Conservation (phyloP, 208 protist genomes). For the Acanthamoeba castellanii region DNA sequence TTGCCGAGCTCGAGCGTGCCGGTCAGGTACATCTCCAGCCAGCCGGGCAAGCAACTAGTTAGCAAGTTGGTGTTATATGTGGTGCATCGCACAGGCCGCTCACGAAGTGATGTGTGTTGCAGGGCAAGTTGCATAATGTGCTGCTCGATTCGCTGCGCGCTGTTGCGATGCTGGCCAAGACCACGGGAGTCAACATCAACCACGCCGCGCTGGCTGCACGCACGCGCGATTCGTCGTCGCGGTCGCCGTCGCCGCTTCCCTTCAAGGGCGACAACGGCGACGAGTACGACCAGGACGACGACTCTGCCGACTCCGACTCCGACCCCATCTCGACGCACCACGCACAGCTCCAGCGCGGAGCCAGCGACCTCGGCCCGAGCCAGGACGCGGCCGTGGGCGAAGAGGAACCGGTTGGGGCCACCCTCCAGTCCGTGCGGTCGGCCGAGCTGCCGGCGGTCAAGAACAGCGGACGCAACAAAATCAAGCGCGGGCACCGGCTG, state of each 20-base stretch:
- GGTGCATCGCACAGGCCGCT: not conserved
- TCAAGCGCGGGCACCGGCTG: not conserved
- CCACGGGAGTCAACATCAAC: not conserved
- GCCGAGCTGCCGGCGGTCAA: not conserved
- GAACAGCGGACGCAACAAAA: not conserved
- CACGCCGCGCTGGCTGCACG: not conserved
- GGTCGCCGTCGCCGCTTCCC: not conserved
- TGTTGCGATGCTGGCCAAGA: not conserved
- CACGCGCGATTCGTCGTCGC: not conserved
- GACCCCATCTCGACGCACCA: too few relatives aligned
- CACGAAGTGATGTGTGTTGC: not conserved
- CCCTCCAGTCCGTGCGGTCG: not conserved
- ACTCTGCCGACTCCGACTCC: too few relatives aligned
- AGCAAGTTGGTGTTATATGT: not conserved
- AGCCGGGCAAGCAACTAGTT: not conserved
- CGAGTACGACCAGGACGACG: not conserved
- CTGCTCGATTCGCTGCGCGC: conserved; percentile 7
- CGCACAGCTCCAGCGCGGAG: too few relatives aligned
- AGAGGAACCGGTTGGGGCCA: not conserved
- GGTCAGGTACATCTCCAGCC: not conserved
- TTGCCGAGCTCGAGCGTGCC: not conserved
- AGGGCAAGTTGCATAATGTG: conserved; percentile 24
- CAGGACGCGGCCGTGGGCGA: not conserved
- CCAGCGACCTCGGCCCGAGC: too few relatives aligned
- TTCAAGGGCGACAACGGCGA: not conserved